Base-by-base conservation (phyloP, 1,284 basidiomycete genomes). In the Mycosarcoma mackinlayi region DNA sequence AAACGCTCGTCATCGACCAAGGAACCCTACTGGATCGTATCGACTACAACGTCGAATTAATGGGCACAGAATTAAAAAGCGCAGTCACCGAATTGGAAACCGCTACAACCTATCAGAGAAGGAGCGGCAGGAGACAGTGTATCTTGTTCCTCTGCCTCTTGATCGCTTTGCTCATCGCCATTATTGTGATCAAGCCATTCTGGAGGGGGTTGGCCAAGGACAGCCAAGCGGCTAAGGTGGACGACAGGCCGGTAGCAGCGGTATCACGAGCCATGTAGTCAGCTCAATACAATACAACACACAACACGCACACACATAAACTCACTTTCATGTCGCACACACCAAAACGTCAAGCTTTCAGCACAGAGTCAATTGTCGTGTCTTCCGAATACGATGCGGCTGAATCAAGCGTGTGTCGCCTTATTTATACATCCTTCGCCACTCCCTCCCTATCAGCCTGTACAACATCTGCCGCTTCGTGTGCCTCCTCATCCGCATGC, bases 1-100 rank as follows among this genome's bases (percentile, higher is more conserved):
- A 90, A 21, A 88, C 87, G 35, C 88, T 99, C 62, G 93, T 99
- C 55, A 97, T 98, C 69, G 96, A 98, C 83, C 96, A 99, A 82
- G 96, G 96, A 11, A 97, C 95, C 9, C 87, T 99, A 51, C 86
- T 98, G 56, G 96, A 98, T 84, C 92, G 92, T 37, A 89, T 98
- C 56, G 96, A 99, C 84, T 98, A 93, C 84, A 98, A 99, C 82
- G 92, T 98, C 55, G 93, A 98, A 82, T 90, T 92, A 83, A 93
- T 94, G 19, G 89, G 90, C 7, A 88, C 88, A 21, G 88, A 93
- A 56, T 87, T 96, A 82, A 84, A 89, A 55, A 91, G 91, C 34
- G 93, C 94, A 4, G 93, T 92, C 23, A 87, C 88, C 75, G 93
- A 98, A 76, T 86, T 99, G 39, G 86, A 90, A 53, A 86, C 88